Evolutionary conservation across 2,329 filamentous ascomycete genomes (phyloP), one percentile per base, ranked within the genome.

Genomic region (Fonsecaea nubica): DNA sequence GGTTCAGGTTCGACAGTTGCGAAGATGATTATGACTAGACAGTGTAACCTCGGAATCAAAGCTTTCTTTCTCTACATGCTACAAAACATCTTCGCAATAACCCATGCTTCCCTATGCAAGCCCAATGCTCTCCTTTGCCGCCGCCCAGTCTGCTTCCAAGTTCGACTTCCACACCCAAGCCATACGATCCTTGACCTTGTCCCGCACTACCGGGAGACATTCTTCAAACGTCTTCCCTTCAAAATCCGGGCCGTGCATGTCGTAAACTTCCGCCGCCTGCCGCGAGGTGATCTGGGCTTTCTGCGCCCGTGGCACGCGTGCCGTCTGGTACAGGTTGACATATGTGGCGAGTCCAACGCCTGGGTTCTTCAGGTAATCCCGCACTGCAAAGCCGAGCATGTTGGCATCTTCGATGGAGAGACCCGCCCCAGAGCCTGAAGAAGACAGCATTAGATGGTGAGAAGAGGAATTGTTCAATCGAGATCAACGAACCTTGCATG

Each of bases 231-330:
- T 53, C 58, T 61, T 61, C 30, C 58, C 58, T 18, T 61, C 58
- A 53, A 61, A 61, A n/a, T 61, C 58, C 2, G 58, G 58, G 2
- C 58, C 58, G 48, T 52, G 32, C 58, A 61, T 61, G 45, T 61
- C 58, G 25, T 61, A 61, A 4, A 61, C 58, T n/a, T 48, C 58
- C 15, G 58, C 58, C 12, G 58, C 58, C 12, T 61, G 58, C 12
- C 58, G 58, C 13, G 58, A 61, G 36, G 58, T 61, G 33, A 61
- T 50, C 33, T 61, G 58, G 33, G 58, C 58, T 25, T 61, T 61
- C 12, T 61, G 58, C 12, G 58, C 58, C 15, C 58, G 58, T 35
- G 50, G 58, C 8, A 61, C 48, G 6, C 58, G 45, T 10, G 58
- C 58, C 9, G 58, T 35, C 25, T 61, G 58, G 35, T 61, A 61